phyloP scores from a whole-genome alignment of 164 flowering plant species.

The Protea cynaroides region DNA sequence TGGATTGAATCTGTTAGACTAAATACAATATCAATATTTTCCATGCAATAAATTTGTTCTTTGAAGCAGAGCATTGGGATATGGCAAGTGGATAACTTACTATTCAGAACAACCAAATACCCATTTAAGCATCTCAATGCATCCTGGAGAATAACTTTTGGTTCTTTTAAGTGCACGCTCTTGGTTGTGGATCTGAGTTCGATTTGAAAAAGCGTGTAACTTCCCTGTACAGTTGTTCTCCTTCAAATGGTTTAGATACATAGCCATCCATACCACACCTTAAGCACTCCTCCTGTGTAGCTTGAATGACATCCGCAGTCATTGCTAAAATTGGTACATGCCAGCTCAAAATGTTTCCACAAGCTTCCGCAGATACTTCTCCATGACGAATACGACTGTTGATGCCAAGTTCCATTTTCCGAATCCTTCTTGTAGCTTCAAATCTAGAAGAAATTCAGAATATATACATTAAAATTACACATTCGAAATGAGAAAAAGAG shows the following conservation, averaged over 20 bases:
- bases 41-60: background rate
- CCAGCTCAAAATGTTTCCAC: slow-evolving; percentile 40
- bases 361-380: slow-evolving; percentile 35
- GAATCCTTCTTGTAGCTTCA: slow-evolving; percentile 78
- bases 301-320: slow-evolving; percentile 97
- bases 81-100: slow-evolving; percentile 10
- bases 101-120: slow-evolving; percentile 8
- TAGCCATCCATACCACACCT: slow-evolving; percentile 93
- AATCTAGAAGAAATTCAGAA: slow-evolving; percentile 40
- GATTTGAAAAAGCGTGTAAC: slow-evolving; percentile 65
- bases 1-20: background rate
- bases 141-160: slow-evolving; percentile 13
- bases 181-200: slow-evolving; percentile 14
- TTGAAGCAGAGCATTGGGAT: background rate
- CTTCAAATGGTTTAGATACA: slow-evolving; percentile 95
- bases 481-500: background rate
- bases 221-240: slow-evolving; percentile 74
- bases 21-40: background rate
- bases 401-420: slow-evolving; percentile 48
- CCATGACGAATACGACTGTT: slow-evolving; percentile 43
- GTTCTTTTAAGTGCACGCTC: slow-evolving; percentile 12
- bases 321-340: slow-evolving; percentile 93
- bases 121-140: slow-evolving; percentile 12
- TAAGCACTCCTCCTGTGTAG: slow-evolving; percentile 74
- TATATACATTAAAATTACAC: background rate